Evolutionary conservation across 441 rosid species (phyloP), one percentile per base, ranked within the genome.

Genomic region (Bocquillonia castaneifolia): DNA sequence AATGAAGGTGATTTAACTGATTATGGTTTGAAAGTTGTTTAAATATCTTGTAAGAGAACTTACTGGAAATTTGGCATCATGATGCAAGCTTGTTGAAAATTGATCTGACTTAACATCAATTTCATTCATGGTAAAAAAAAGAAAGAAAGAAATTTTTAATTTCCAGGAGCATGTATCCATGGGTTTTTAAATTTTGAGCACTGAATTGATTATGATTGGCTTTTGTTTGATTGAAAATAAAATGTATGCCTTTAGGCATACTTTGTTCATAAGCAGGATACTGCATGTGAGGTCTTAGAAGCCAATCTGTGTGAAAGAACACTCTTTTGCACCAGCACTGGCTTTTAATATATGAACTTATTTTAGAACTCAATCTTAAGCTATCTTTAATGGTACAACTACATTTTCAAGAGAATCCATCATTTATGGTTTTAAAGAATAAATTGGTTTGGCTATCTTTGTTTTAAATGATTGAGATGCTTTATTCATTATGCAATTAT

Each of bases 1-100:
- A 70, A 76, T 91, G 86, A 89, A 91, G 96, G 98, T 93, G 75
- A 52, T 71, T 71, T 60, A 58, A 50, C 60, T 59, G 59, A 45
- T 65, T 72, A 66, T 72, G 45, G 45, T 47, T 50, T 20, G 51
- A 65, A 54, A 47, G 22, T 68, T 29, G 39, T 28, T 54, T 55
- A 31, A 60, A 61, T 26, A 7, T 58, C 23, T 55, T 67, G 42
- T 40, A 1, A 23, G 63, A 56, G 42, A 63, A 61, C 23, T 40
- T 31, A 22, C 23, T 34, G 32, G 32, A 50, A 67, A 55, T 48
- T 6, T 20, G 12, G 70, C 42, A 32, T 31, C 3, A 23, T 17
- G 15, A 42, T 17, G 1, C n/a, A 6, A 29, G 13, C 18, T 34
- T 23, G 37, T 29, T 26, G 5, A 25, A 31, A 59, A 28, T 5